Percentiles rank a stretch among this genome's conserved stretches.
These are phyloP conservation scores for Phytopythium mirpurense DNA, from an alignment of 352 stramenopile genomes.

Conservation along the genomic window DNA sequence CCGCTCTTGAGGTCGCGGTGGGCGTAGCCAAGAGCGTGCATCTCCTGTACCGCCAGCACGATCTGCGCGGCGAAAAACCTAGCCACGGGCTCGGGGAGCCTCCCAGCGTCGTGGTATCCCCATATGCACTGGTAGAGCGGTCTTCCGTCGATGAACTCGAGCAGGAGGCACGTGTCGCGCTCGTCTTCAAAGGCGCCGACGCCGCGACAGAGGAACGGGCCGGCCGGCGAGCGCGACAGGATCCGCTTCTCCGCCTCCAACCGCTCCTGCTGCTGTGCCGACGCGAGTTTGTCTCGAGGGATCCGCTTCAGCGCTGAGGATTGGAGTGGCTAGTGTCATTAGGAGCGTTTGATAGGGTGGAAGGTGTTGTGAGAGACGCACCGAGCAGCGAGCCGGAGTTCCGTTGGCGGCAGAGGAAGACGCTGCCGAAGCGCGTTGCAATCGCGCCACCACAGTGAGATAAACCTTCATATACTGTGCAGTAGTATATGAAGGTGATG, in stretches of 20 bases:
- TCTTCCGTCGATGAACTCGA: constrained; percentile 57
- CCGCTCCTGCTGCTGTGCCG: constrained; percentile 34
- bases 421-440: constrained; percentile 15
- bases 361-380: constrained; percentile 6
- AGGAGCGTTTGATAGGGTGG: background rate
- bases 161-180: constrained; percentile 26
- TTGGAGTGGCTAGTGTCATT: background rate
- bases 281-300: constrained; percentile 23
- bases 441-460: no score
- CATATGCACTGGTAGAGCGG: constrained; percentile 71
- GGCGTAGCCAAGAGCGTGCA: constrained; percentile 53
- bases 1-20: constrained; percentile 81
- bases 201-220: constrained; percentile 38
- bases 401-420: constrained; percentile 37
- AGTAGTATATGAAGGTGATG: background rate
- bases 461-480: no score
- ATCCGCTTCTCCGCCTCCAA: constrained; percentile 41
- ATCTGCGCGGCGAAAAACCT: constrained; percentile 66
- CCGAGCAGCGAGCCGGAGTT: constrained; percentile 23
- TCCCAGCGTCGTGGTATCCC: constrained; percentile 29
- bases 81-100: constrained; percentile 47
- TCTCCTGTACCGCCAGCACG: constrained; percentile 44
- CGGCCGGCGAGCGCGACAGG: constrained; percentile 10
- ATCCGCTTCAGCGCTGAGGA: constrained; percentile 58
- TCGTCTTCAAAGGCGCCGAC: constrained; percentile 24